Base-by-base conservation (phyloP, 2,329 filamentous ascomycete genomes). In the Diaporthe destruens region DNA sequence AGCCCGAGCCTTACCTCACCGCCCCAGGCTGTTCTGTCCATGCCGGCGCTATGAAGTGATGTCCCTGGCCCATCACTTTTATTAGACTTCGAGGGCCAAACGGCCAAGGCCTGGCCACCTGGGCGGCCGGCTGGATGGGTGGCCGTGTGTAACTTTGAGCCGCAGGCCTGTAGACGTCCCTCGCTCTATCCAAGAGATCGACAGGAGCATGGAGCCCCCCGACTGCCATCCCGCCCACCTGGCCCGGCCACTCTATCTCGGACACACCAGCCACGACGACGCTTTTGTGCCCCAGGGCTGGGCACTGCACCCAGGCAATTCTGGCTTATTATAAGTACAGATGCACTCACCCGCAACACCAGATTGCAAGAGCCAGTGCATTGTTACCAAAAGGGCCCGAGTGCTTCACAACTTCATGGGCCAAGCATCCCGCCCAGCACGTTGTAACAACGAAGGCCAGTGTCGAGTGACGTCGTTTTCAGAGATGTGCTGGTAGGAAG, bases 231-330 rank as follows among this genome's bases (percentile, higher is more conserved):
- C 42, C 59, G 29, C 32, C n/a, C 6, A 25, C 6, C 29, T 36
- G 29, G 16, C 44, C 36, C 3, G 56, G 56, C 56, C 16, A 61
- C 56, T 65, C 12, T 51, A 51, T 51, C 61, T 65, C 61, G 61
- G 20, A 65, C 61, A 65, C 61, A 44, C 61, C 44, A 65, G 51
- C 61, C 29, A 65, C 44, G n/a, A n/a, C n/a, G n/a, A n/a, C n/a
- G n/a, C n/a, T n/a, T n/a, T n/a, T n/a, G n/a, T n/a, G n/a, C n/a
- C n/a, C n/a, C n/a, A n/a, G n/a, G n/a, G n/a, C n/a, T n/a, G n/a
- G n/a, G n/a, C n/a, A n/a, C n/a, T n/a, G n/a, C n/a, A n/a, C 2
- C 42, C 34, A 44, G 59, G 20, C 29, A 20, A 7, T 14, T 42
- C 11, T 16, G 20, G 5, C 23, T 47, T 23, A 9, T n/a, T n/a